Base-by-base conservation (phyloP, 331 rosid genomes). In the Acacia concinna region DNA sequence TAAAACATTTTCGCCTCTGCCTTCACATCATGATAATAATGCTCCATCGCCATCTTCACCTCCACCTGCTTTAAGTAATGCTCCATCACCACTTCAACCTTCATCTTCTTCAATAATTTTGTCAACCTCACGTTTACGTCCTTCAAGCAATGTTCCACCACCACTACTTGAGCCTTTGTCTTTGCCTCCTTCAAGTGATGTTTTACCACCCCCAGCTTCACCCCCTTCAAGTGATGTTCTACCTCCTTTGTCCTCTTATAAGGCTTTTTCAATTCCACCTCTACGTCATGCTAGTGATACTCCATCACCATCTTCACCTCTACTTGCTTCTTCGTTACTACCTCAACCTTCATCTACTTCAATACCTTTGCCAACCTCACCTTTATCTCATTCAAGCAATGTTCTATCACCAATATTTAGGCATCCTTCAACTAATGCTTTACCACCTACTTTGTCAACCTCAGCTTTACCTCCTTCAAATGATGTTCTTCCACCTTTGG, bases 21-120 rank as follows among this genome's bases (percentile, higher is more conserved):
- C 40, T 21, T 44, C 25, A 14, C 35, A 72, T 85, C 21, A 57
- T 51, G 34, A 46, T 7, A 13, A 30, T 47, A 54, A 14, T 69
- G 75, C 0, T 7, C n/a, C 4, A 10, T 5, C 17, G n/a, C 17
- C 47, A n/a, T 23, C 71, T 37, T n/a, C 3, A 66, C 79, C 84
- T 28, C 14, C 3, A 35, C 75, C 79, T 28, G 44, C 85, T 14
- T 78, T 40, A 62, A 28, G 20, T 62, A 30, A 25, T 23, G 30
- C 15, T 4, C 8, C 34, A 25, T 59, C 32, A 12, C 35, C 9
- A 25, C 8, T 32, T 13, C 34, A 25, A 7, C 40, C 86, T 0
- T 77, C 82, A 15, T 77, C 78, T 21, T 31, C 8, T 31, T 34
- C 11, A 4, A 37, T 21, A 64, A 43, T 43, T 17, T 8, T 3